These are phyloP conservation scores for Colletotrichum magnum DNA, from an alignment of 2,329 filamentous ascomycete genomes.

Conservation along the genomic window DNA sequence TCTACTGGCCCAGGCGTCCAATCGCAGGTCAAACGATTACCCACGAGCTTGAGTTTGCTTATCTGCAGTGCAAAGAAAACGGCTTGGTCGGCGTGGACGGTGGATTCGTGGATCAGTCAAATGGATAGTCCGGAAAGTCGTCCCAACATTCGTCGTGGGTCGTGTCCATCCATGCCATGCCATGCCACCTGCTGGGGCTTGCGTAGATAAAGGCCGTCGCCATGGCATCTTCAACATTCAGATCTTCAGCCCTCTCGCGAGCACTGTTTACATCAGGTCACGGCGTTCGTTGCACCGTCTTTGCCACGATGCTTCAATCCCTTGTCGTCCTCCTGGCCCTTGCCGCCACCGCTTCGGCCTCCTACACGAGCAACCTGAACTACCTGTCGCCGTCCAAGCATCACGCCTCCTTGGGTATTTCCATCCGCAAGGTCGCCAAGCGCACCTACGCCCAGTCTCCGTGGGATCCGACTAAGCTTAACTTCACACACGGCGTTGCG, in stretches of 20 bases:
- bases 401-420: slow-evolving; percentile 74
- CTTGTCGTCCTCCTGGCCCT: slow-evolving; percentile 11
- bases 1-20: neutral
- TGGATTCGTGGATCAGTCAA: no score
- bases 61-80: neutral
- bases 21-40: slow-evolving; percentile 22
- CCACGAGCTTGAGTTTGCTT: slow-evolving; percentile 27
- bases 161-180: neutral
- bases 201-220: neutral
- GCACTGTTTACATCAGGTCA: neutral
- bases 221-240: neutral
- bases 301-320: slow-evolving; percentile 23
- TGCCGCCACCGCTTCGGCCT: slow-evolving; percentile 10
- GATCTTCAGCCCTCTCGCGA: neutral
- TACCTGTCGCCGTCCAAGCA: slow-evolving; percentile 77
- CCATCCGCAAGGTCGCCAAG: slow-evolving; percentile 73
- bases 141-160: neutral
- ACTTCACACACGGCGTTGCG: slow-evolving; percentile 75
- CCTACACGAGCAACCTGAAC: slow-evolving; percentile 68
- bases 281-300: no score
- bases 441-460: slow-evolving; percentile 62
- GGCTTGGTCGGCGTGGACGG: neutral
- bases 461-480: slow-evolving; percentile 62
- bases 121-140: slow-evolving; percentile 8
- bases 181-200: neutral